Percentiles rank a stretch among this genome's conserved stretches.
phyloP scores from a whole-genome alignment of 805 yeast species.

The Dipodascus albidus region DNA sequence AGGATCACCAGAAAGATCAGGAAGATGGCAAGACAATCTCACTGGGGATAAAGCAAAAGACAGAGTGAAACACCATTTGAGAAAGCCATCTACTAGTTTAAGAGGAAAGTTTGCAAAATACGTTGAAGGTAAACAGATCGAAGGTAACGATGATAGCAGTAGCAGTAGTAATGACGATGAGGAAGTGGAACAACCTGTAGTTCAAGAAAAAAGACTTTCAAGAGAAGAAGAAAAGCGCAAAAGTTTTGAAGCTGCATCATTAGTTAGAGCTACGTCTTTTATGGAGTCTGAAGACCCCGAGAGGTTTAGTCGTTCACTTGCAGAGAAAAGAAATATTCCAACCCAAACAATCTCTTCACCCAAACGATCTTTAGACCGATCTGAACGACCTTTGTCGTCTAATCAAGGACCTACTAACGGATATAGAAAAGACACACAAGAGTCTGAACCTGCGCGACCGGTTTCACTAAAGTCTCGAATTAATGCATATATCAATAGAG shows the following conservation, averaged over 20 bases:
- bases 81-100: not conserved
- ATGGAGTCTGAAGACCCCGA: not conserved
- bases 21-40: not conserved
- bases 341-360: too few species aligned
- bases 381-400: not conserved
- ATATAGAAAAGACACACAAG: too few species aligned
- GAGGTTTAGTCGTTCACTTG: not conserved
- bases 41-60: not conserved
- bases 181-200: not conserved
- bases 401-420: not conserved
- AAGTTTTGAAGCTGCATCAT: not conserved
- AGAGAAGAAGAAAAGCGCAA: not conserved
- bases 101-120: not conserved
- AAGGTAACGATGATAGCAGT: not conserved
- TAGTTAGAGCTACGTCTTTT: not conserved
- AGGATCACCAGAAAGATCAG: not conserved
- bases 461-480: slow-evolving; percentile 28
- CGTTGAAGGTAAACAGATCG: not conserved
- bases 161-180: not conserved
- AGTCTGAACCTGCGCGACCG: slow-evolving; percentile 3
- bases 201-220: not conserved
- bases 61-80: not conserved
- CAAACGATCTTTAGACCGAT: not conserved
- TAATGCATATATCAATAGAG: slow-evolving; percentile 20
- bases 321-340: too few species aligned